These are phyloP conservation scores for Saccharomyces hybrid DNA, from an alignment of 1,139 yeast genomes.

Conservation along the genomic window DNA sequence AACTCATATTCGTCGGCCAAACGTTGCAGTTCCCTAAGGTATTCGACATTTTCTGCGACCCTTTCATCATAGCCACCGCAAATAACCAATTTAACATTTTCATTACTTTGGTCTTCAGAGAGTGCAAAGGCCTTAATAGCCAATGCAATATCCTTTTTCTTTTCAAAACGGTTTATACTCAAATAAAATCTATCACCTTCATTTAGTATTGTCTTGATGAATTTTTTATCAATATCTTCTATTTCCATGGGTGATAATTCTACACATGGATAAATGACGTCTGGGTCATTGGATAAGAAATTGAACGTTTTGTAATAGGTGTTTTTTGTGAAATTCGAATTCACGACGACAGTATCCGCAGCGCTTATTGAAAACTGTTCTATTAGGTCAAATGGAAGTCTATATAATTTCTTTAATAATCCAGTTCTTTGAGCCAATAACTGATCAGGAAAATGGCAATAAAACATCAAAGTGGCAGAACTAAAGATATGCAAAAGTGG, in stretches of 20 bases:
- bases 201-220: slow-evolving; percentile 17
- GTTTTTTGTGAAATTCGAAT: slow-evolving; percentile 71
- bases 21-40: slow-evolving; percentile 51
- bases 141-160: slow-evolving; percentile 71
- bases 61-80: slow-evolving; percentile 92
- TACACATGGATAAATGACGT: slow-evolving; percentile 87
- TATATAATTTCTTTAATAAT: slow-evolving; percentile 51
- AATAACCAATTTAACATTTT: slow-evolving; percentile 45
- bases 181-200: slow-evolving; percentile 40
- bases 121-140: slow-evolving; percentile 61
- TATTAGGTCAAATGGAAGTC: slow-evolving; percentile 71
- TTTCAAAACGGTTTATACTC: slow-evolving; percentile 82
- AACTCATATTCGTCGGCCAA: slow-evolving; percentile 43
- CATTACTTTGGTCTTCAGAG: slow-evolving; percentile 22
- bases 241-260: slow-evolving; percentile 31
- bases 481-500: slow-evolving; percentile 57
- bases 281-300: slow-evolving; percentile 37
- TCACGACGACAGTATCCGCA: slow-evolving; percentile 78
- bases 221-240: slow-evolving; percentile 14
- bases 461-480: slow-evolving; percentile 50
- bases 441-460: slow-evolving; percentile 96
- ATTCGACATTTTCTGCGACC: slow-evolving; percentile 67
- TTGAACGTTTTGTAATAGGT: slow-evolving; percentile 61
- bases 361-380: slow-evolving; percentile 76
- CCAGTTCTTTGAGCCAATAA: slow-evolving; percentile 56